Conservation (phyloP, 805 yeast genomes). For the Barnettozyma wickerhamii region DNA sequence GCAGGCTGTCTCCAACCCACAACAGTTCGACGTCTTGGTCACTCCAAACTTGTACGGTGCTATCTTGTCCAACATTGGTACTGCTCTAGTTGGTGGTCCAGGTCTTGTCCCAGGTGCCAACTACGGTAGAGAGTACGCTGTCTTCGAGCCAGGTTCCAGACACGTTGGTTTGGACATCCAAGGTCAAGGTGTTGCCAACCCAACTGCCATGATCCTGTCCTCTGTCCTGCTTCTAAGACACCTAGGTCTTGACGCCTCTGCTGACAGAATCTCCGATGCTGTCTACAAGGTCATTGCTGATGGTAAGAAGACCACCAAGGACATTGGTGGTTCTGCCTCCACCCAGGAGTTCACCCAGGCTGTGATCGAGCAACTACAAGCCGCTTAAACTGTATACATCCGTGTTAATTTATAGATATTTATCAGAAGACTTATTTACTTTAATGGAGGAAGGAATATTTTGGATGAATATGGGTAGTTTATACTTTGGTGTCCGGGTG, state of each 20-base stretch:
- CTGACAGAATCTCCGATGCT: conserved; percentile 84
- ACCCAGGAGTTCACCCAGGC: conserved; percentile 96
- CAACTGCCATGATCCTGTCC: conserved; percentile 95
- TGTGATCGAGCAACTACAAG: conserved; percentile 44
- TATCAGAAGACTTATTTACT: not conserved
- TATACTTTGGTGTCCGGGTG: not conserved
- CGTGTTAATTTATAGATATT: conserved; percentile 10
- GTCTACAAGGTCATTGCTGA: conserved; percentile 88
- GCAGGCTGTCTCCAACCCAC: conserved; percentile 99
- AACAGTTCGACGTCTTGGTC: conserved; percentile 96
- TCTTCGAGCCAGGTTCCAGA: conserved; percentile 99
- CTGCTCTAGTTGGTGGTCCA: conserved; percentile 95
- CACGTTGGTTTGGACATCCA: conserved; percentile 96
- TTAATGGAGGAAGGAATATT: conserved; percentile 1
- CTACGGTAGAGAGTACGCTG: conserved; percentile 96
- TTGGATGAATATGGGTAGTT: not conserved
- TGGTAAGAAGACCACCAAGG: conserved; percentile 80
- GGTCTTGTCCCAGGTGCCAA: conserved; percentile 98
- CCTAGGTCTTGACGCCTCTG: conserved; percentile 79
- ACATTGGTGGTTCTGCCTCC: conserved; percentile 85
- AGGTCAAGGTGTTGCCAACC: conserved; percentile 95
- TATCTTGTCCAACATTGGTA: conserved; percentile 95
- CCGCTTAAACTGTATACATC: conserved; percentile 5
- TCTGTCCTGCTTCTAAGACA: conserved; percentile 92
- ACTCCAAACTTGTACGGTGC: conserved; percentile 99